Conservation (phyloP, 1,284 basidiomycete species). For the Pyrrhoderma noxium region DNA sequence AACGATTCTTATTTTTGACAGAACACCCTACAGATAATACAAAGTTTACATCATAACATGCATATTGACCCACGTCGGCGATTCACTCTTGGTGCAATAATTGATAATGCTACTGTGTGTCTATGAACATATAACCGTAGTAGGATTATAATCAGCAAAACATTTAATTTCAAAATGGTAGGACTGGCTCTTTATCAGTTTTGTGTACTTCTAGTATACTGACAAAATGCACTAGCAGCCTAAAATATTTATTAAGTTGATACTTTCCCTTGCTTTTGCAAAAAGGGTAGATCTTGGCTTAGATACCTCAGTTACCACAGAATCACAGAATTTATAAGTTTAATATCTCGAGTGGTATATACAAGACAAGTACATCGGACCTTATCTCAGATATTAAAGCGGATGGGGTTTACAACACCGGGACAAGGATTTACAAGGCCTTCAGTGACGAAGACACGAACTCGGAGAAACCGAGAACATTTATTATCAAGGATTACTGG, state of each 20-base stretch:
- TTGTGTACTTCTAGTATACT: neutral
- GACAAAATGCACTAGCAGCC: neutral
- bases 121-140: slow-evolving; percentile 10
- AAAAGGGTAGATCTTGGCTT: neutral
- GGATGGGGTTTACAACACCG: neutral
- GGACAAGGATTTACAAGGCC: slow-evolving; percentile 1
- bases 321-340: neutral
- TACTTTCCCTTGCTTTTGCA: slow-evolving; percentile 2
- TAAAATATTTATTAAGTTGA: neutral
- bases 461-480: too few species aligned
- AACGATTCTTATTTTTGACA: slow-evolving; percentile 13
- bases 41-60: slow-evolving; percentile 18
- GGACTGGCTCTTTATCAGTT: neutral
- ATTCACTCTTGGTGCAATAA: slow-evolving; percentile 16
- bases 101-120: slow-evolving; percentile 13
- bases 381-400: slow-evolving; percentile 5
- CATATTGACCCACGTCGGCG: slow-evolving; percentile 18
- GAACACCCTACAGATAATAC: slow-evolving; percentile 18
- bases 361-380: neutral
- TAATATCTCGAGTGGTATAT: neutral
- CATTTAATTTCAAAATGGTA: slow-evolving; percentile 6
- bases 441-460: too few species aligned
- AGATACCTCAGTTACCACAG: neutral
- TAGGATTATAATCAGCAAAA: neutral
- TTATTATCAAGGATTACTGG: too few species aligned